A percentile compares a stretch with the other conserved stretches of the same genome.
Evolutionary conservation across 2,329 filamentous ascomycete species (phyloP).

Genomic region (Aspergillus sojae): DNA sequence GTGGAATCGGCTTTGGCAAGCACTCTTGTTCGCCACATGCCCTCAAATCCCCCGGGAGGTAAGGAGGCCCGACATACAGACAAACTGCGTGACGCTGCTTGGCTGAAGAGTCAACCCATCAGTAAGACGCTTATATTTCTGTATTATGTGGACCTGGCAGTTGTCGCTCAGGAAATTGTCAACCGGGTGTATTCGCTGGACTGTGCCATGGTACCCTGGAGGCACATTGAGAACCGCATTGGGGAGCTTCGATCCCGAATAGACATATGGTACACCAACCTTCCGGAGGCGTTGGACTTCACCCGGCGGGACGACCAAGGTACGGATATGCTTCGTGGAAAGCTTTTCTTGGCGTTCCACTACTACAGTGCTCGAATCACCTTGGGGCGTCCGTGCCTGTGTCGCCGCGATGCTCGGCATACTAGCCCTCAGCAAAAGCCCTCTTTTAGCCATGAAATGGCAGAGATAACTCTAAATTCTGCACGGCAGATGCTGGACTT

Average conservation of each 20-base stretch:
- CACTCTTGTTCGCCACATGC: conserved; percentile 33
- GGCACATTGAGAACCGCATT: conserved; percentile 44
- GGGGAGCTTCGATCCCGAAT: conserved; percentile 40
- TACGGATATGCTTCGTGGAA: conserved; percentile 38
- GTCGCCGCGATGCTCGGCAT: conserved; percentile 42
- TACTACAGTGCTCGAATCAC: conserved; percentile 50
- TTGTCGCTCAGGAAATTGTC: conserved; percentile 45
- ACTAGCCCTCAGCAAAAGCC: conserved; percentile 24
- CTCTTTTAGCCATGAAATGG: conserved; percentile 44
- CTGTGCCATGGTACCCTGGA: conserved; percentile 42
- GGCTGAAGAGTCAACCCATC: conserved; percentile 39
- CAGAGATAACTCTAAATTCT: conserved; percentile 42
- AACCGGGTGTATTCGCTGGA: conserved; percentile 47
- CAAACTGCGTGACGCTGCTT: conserved; percentile 31
- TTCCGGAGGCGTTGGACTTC: conserved; percentile 43
- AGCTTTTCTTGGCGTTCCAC: conserved; percentile 46
- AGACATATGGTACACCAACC: conserved; percentile 41
- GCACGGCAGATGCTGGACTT: conserved; percentile 42
- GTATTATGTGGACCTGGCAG: conserved; percentile 42
- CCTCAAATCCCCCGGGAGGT: conserved; percentile 32
- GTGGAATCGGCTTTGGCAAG: conserved; percentile 36
- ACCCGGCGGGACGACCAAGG: conserved; percentile 34
- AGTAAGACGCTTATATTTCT: conserved; percentile 42
- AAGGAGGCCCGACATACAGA: conserved; percentile 27
- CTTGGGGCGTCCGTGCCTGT: conserved; percentile 50